Evolutionary conservation across 176 grass and related monocot genomes (phyloP).

Genomic region (Musa beccarii): DNA sequence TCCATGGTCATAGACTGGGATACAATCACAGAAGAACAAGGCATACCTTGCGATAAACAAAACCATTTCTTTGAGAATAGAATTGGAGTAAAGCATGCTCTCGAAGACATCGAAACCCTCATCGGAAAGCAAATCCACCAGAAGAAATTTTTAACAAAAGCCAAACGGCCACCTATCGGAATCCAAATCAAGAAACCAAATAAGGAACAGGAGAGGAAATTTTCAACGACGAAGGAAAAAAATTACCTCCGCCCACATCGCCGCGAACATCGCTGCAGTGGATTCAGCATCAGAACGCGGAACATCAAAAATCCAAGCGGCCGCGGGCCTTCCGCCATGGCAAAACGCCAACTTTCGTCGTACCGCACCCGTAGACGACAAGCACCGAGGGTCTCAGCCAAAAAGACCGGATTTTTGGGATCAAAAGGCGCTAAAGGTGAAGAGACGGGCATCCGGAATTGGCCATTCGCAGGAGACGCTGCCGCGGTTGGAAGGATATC

Average conservation of each 20-base stretch:
- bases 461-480: neutral
- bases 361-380: neutral
- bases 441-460: neutral
- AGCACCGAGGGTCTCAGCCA: neutral
- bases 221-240: neutral
- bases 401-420: neutral
- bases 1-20: too few relatives aligned
- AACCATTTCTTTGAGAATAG: neutral
- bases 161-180: neutral
- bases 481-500: constrained; percentile 6
- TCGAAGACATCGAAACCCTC: neutral
- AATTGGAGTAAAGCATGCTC: neutral
- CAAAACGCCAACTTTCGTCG: neutral
- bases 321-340: neutral
- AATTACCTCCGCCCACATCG: neutral
- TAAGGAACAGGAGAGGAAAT: neutral
- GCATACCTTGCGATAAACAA: neutral
- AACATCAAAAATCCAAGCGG: neutral
- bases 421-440: neutral
- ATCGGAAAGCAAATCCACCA: neutral
- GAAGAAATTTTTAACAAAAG: too few relatives aligned
- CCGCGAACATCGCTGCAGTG: neutral
- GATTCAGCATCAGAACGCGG: neutral
- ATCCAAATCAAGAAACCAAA: neutral
- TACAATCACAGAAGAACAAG: too few relatives aligned